Conservation (phyloP, 1,139 yeast genomes). For the Nakaseomyces uthaithaninus region DNA sequence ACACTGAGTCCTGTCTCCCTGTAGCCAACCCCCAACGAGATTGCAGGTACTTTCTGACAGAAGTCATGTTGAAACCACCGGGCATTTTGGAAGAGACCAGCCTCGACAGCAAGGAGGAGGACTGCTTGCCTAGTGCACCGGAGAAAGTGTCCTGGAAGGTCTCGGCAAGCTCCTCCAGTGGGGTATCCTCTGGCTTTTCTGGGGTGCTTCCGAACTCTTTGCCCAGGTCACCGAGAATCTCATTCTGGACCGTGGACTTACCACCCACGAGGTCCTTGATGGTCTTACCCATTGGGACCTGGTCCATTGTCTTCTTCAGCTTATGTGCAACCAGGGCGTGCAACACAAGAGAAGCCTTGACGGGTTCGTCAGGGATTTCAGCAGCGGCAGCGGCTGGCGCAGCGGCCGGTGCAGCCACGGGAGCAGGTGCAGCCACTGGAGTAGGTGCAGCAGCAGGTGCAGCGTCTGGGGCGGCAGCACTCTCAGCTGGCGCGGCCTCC, state of each 20-base stretch:
- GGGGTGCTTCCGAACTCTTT: conserved; percentile 97
- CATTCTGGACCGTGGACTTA: conserved; percentile 96
- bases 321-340: conserved; percentile 93
- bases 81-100: conserved; percentile 97
- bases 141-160: conserved; percentile 82
- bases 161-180: conserved; percentile 90
- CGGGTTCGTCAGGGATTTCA: conserved; percentile 81
- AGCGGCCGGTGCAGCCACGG: conserved; percentile 43
- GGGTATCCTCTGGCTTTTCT: conserved; percentile 97
- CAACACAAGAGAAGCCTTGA: conserved; percentile 69
- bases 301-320: conserved; percentile 81
- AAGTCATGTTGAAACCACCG: conserved; percentile 92
- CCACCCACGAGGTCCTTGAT: conserved; percentile 97
- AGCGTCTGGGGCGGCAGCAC: conserved; percentile 35
- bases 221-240: conserved; percentile 95
- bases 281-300: conserved; percentile 82
- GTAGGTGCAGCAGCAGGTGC: conserved; percentile 37
- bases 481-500: conserved; percentile 35
- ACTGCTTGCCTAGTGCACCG: conserved; percentile 89
- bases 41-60: conserved; percentile 85
- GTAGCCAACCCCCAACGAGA: conserved; percentile 83
- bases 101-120: conserved; percentile 80
- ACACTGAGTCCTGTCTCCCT: conserved; percentile 89
- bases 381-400: conserved; percentile 57
- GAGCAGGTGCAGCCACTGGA: conserved; percentile 40